Evolutionary conservation across 176 grass and related monocot species (phyloP), one percentile per base, ranked within the genome.

Genomic region (Ananas comosus): DNA sequence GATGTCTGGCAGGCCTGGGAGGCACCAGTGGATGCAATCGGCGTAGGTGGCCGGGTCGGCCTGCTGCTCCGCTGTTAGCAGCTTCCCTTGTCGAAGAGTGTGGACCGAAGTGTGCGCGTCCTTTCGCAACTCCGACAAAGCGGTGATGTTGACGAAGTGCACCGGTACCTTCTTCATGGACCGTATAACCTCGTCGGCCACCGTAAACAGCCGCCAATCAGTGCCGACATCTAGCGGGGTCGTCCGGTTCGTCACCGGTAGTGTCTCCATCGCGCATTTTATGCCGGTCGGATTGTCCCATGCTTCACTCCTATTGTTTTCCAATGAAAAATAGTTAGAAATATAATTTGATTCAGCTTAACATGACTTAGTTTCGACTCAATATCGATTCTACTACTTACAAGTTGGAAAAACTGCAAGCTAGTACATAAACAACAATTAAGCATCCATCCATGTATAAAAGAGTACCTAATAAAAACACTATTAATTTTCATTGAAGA

Each of bases 211-310:
- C 13, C 89, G 73, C 89, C 82, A 88, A 80, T 92, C 89, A 9
- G 89, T 92, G 50, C 89, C 89, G 0, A 92, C 82, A 13, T 92
- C 85, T 14, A 92, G 85, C 80, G 85, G 71, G 17, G 68, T n/a
- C 67, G 64, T 78, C 12, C 68, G 51, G 85, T 83, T 88, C 64
- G 24, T 68, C 80, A 92, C 84, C 64, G 89, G 89, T 58, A 57
- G 53, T 57, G 85, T 92, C 82, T 92, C 89, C 82, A 85, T 76
- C 4, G 89, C 89, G 70, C 95, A 94, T 74, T 99, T 99, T 73
- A 99, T 91, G 63, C 95, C 95, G 49, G 66, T 85, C 0, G 86
- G 18, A 75, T 99, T 99, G 58, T 80, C 95, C 95, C 95, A 99
- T 0, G 85, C 85, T 64, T 83, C 80, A 2, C 86, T 82, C 76